Evolutionary conservation across 139 green algal genomes (phyloP).

Genomic region (Chlamydomonas asymmetrica): DNA sequence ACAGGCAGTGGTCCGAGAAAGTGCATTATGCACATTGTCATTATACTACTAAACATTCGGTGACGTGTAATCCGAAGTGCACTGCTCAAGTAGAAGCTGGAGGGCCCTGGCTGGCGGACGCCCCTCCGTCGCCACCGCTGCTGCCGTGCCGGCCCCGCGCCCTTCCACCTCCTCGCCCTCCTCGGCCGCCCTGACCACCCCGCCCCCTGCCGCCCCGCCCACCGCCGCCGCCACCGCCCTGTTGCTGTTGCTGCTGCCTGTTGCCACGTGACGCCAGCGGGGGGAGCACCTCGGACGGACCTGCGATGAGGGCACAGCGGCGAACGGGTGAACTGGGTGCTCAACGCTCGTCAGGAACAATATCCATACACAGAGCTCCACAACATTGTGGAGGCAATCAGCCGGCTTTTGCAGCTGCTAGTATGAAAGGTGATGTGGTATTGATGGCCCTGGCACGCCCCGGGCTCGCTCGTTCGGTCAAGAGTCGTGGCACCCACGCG

Average conservation of each 20-base stretch:
- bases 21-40: too few species aligned
- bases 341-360: too few species aligned
- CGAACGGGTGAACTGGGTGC: too few species aligned
- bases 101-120: too few species aligned
- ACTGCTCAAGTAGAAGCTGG: too few species aligned
- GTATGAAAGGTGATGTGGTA: background rate
- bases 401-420: background rate
- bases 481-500: too few species aligned
- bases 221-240: conserved; percentile 11
- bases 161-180: background rate
- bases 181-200: background rate
- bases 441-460: background rate
- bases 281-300: conserved; percentile 50
- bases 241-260: conserved; percentile 11
- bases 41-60: too few species aligned
- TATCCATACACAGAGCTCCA: too few species aligned
- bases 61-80: too few species aligned
- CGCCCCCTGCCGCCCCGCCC: conserved; percentile 1
- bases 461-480: background rate
- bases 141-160: background rate
- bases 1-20: too few species aligned
- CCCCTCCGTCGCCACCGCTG: background rate
- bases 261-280: conserved; percentile 42
- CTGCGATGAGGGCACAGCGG: background rate
- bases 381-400: background rate